Conservation (phyloP, 2,329 filamentous ascomycete genomes). For the Aspergillus sp. region DNA sequence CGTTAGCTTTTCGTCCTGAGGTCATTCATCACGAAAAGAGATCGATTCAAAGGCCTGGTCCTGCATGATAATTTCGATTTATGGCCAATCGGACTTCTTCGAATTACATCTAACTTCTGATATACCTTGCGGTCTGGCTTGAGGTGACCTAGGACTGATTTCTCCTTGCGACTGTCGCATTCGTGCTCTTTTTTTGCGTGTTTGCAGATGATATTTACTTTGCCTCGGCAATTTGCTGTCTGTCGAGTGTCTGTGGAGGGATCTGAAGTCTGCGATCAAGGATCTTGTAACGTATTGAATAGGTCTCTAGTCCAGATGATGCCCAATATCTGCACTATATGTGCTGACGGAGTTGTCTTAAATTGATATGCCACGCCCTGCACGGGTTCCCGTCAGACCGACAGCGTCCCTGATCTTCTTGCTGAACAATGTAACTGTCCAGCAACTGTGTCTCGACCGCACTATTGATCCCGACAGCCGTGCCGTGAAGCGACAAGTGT, state of each 20-base stretch:
- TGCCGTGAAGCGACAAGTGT: conserved; percentile 58
- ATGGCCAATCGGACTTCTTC: too few relatives aligned
- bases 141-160: conserved; percentile 21
- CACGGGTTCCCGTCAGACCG: conserved; percentile 52
- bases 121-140: conserved; percentile 60
- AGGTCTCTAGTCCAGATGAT: conserved; percentile 9
- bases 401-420: conserved; percentile 52
- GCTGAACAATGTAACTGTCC: conserved; percentile 62
- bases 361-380: conserved; percentile 48
- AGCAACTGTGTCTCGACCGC: conserved; percentile 57
- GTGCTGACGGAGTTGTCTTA: conserved; percentile 9
- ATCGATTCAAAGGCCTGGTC: too few relatives aligned
- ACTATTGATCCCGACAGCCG: conserved; percentile 56
- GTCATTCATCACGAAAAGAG: conserved; percentile 41
- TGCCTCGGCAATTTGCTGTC: too few relatives aligned
- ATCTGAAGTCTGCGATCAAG: conserved; percentile 38
- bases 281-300: conserved; percentile 54
- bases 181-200: conserved; percentile 51
- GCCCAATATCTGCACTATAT: too few relatives aligned
- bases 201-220: conserved; percentile 63
- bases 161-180: conserved; percentile 45
- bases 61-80: too few relatives aligned
- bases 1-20: conserved; percentile 61
- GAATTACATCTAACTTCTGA: conserved; percentile 34
- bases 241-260: conserved; percentile 49